phyloP scores from a whole-genome alignment of 805 yeast species.

The Saccharomycopsis sp. region DNA sequence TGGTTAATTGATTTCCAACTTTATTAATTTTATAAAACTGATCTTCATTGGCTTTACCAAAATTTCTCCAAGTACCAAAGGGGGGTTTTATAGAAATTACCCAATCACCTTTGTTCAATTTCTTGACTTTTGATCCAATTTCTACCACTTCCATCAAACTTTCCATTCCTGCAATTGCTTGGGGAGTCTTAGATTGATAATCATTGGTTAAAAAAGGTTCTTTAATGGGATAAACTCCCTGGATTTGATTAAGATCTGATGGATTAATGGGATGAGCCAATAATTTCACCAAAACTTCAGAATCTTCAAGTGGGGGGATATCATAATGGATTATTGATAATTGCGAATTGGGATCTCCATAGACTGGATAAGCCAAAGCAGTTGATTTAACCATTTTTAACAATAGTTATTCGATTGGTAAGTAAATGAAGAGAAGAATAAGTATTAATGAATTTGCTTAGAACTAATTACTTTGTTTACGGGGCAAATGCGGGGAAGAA shows the following conservation, averaged over 20 bases:
- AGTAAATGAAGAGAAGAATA: too few relatives aligned
- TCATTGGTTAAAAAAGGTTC: slow-evolving; percentile 37
- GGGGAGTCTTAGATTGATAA: slow-evolving; percentile 34
- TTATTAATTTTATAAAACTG: slow-evolving; percentile 49
- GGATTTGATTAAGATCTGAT: slow-evolving; percentile 74
- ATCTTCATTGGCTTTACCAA: slow-evolving; percentile 42
- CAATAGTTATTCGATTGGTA: too few relatives aligned
- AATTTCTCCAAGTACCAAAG: slow-evolving; percentile 91
- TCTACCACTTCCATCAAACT: slow-evolving; percentile 78
- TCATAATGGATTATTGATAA: neutral
- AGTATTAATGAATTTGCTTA: too few relatives aligned
- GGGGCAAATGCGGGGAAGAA: too few relatives aligned
- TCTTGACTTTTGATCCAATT: slow-evolving; percentile 43
- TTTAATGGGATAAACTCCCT: slow-evolving; percentile 75
- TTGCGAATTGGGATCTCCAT: neutral
- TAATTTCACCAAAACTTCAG: slow-evolving; percentile 51
- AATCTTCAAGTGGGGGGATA: slow-evolving; percentile 15
- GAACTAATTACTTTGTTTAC: too few relatives aligned
- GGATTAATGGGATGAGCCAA: slow-evolving; percentile 85
- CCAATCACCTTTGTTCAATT: slow-evolving; percentile 69
- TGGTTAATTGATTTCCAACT: slow-evolving; percentile 31
- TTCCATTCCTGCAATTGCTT: slow-evolving; percentile 89
- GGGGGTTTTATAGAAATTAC: slow-evolving; percentile 67
- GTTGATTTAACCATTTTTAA: neutral
- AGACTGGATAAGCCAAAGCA: neutral